Evolutionary conservation across 2,329 filamentous ascomycete genomes (phyloP).

Genomic region (Nemania serpens): DNA sequence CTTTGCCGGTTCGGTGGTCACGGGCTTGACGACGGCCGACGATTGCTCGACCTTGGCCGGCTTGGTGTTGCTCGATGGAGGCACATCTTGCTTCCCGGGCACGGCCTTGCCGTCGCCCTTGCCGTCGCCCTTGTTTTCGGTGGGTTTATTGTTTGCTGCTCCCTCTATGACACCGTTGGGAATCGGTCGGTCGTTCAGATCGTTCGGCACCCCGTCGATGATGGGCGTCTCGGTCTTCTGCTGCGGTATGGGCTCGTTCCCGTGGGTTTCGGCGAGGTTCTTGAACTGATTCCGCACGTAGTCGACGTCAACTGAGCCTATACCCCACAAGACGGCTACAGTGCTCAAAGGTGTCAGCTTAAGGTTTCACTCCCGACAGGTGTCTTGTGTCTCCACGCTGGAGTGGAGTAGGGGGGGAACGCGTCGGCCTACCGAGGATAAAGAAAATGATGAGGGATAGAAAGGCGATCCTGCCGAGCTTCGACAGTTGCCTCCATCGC

Average conservation of each 20-base stretch:
- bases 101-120: background rate
- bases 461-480: conserved; percentile 13
- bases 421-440: conserved; percentile 20
- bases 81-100: background rate
- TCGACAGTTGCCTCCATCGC: conserved; percentile 24
- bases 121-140: background rate
- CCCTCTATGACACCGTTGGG: conserved; percentile 25
- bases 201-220: conserved; percentile 28
- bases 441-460: conserved; percentile 16
- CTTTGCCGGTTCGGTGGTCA: conserved; percentile 2
- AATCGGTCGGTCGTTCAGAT: conserved; percentile 25
- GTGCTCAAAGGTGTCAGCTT: background rate
- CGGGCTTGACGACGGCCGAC: conserved; percentile 4
- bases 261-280: background rate
- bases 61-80: background rate
- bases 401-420: background rate
- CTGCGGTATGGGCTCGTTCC: conserved; percentile 21
- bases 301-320: conserved; percentile 27
- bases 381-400: background rate
- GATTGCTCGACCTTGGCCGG: background rate
- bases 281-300: conserved; percentile 25
- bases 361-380: background rate
- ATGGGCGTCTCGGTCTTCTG: conserved; percentile 19
- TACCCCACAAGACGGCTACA: conserved; percentile 26
- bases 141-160: background rate